Base-by-base conservation (phyloP, 164 flowering plant genomes). In the Aristolochia californica region DNA sequence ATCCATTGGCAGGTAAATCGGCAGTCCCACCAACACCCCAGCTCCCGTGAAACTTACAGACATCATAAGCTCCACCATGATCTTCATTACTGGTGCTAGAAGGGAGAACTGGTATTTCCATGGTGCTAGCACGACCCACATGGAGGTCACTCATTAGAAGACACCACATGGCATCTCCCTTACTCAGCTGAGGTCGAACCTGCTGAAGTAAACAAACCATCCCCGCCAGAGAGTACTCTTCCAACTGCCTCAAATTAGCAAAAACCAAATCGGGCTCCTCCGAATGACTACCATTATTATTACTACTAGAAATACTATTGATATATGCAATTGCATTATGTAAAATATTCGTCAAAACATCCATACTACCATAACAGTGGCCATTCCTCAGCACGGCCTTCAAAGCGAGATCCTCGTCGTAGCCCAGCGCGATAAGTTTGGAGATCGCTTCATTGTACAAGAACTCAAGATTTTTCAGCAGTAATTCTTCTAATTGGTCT, bases 131-230 rank as follows among this genome's bases (percentile, higher is more conserved):
- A 13, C 87, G 75, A 34, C 91, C 91, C 55, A 89, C 83, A 77
- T 89, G 83, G 59, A 90, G 82, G 77, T 94, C 96, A 70, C 91
- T 83, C 97, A 85, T 87, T 20, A 94, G 78, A 45, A 94, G 80
- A 69, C 99, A 94, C 96, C 93, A 88, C 93, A 94, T 85, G 26
- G 97, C 96, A 72, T 90, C 96, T 5, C 89, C 99, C 66, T 71
- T 81, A 61, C 82, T 90, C 83, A 88, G 70, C 54, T 83, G 77
- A 0, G 96, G 97, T 62, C 83, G 72, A 62, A 78, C 75, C 66
- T 84, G 91, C 57, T 82, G 93, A 76, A 94, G 70, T 77, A 84
- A 57, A 68, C 83, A 75, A 28, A 90, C 80, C 91, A 88, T 83
- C 9, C 83, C 83, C 5, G 80, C 87, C 51, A 94, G 73, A 0